Evolutionary conservation across 306 rosid species (phyloP), one percentile per base, ranked within the genome.

Genomic region (Lagenaria siceraria): DNA sequence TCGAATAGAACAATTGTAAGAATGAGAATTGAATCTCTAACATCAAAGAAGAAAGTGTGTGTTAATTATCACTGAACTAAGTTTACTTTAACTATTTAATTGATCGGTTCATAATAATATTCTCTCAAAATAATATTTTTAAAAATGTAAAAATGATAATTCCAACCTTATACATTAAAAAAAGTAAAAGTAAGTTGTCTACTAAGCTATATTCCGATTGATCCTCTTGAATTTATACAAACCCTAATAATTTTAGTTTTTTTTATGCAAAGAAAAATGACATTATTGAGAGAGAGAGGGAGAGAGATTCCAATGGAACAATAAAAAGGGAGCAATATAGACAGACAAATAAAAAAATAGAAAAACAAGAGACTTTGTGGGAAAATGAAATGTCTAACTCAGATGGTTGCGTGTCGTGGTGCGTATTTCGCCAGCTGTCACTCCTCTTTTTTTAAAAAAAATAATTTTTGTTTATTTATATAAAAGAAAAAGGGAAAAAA

Each of bases 391-490:
- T 69, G 54, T 69, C 75, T 7, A 43, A 69, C 55, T 43, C 29
- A 13, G 36, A 69, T 22, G 75, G 55, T 69, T 22, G 75, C 75
- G 75, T 69, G 75, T 69, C 75, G 55, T 43, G 36, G 22, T 68
- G 54, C 54, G n/a, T 43, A 19, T 21, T 22, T 69, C 12, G 75
- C 75, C 75, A 69, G 75, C 36, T 69, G 75, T 69, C 73, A 35
- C 27, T 65, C 17, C 4, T 63, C 33, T 11, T 25, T 29, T 62
- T 27, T 31, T n/a, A n/a, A 0, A 40, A 24, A 11, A 40, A 19
- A 65, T 31, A 65, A 8, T 13, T 13, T 21, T 24, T 10, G 13
- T 58, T 8, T 58, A 58, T 58, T 58, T 58, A 21, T 13, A 51
- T 4, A 5, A 13, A 51, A 15, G 6, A 51, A 15, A 17, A 15